Percentiles rank a stretch among this genome's conserved stretches.
Evolutionary conservation across 1,139 yeast species (phyloP).

Genomic region (Pichia sp.): DNA sequence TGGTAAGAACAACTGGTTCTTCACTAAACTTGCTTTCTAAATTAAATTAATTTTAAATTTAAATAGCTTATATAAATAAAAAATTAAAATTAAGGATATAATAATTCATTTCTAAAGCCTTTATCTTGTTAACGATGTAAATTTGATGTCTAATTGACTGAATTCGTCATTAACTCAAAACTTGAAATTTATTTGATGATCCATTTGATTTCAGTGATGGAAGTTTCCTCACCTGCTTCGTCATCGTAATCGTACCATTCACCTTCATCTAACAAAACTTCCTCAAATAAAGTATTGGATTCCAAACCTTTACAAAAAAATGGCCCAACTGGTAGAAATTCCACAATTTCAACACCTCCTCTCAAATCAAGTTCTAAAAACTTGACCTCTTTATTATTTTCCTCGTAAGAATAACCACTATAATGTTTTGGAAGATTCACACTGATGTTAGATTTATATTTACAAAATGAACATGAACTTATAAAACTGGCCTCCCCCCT

Average conservation of each 20-base stretch:
- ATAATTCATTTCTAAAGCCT: neutral
- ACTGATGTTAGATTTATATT: constrained; percentile 16
- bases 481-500: constrained; percentile 82
- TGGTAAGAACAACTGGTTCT: constrained; percentile 99
- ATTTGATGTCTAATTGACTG: constrained; percentile 1
- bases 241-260: constrained; percentile 98
- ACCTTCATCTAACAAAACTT: constrained; percentile 51
- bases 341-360: constrained; percentile 60
- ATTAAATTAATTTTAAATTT: constrained; percentile 4
- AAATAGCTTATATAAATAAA: constrained; percentile 7
- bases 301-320: constrained; percentile 56
- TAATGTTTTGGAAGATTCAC: constrained; percentile 18
- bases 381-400: constrained; percentile 29
- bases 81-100: neutral
- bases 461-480: constrained; percentile 64
- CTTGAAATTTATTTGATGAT: constrained; percentile 25
- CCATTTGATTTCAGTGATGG: constrained; percentile 69
- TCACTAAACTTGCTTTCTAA: constrained; percentile 98
- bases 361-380: constrained; percentile 74
- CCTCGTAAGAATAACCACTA: constrained; percentile 27
- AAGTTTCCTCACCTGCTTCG: constrained; percentile 69
- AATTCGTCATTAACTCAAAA: constrained; percentile 11
- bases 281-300: constrained; percentile 29
- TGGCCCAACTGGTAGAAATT: constrained; percentile 59
- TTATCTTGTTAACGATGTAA: constrained; percentile 7